phyloP scores from a whole-genome alignment of 139 green algal species.

The Zygnema circumcarinatum region DNA sequence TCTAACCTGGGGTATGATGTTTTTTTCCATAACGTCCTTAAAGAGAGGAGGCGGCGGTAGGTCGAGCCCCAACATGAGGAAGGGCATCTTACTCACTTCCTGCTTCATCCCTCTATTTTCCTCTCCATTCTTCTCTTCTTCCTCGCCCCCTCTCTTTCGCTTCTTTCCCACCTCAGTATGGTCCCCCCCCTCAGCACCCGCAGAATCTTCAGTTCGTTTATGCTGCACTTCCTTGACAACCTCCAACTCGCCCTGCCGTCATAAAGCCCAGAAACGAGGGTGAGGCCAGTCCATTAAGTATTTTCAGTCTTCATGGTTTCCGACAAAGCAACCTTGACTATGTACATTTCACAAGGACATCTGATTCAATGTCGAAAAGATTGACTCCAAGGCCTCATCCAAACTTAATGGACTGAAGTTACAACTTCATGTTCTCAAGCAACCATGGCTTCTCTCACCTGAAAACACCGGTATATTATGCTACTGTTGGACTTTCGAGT shows the following conservation, averaged over 20 bases:
- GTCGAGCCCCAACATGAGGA: constrained; percentile 92
- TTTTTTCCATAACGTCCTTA: constrained; percentile 94
- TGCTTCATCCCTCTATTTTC: constrained; percentile 58
- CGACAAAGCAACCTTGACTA: no score
- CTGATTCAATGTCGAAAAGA: no score
- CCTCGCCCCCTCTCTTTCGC: constrained; percentile 38
- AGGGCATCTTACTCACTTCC: constrained; percentile 68
- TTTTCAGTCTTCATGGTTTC: no score
- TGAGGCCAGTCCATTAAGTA: no score
- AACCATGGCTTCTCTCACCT: constrained; percentile 67
- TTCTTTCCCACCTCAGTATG: constrained; percentile 2
- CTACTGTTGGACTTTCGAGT: constrained; percentile 76
- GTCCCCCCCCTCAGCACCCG: neutral
- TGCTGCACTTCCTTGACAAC: constrained; percentile 46
- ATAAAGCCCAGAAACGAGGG: no score
- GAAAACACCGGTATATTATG: constrained; percentile 92
- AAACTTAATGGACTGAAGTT: no score
- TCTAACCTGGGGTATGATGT: constrained; percentile 99
- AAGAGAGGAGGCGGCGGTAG: constrained; percentile 94
- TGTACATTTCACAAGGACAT: no score
- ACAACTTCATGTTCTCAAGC: no score
- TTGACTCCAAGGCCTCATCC: no score
- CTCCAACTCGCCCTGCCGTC: constrained; percentile 72
- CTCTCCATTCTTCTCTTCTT: neutral
- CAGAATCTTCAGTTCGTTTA: constrained; percentile 2